Conservation (phyloP, 192 early-diverging fungal genomes). For the Mortierella antarctica region DNA sequence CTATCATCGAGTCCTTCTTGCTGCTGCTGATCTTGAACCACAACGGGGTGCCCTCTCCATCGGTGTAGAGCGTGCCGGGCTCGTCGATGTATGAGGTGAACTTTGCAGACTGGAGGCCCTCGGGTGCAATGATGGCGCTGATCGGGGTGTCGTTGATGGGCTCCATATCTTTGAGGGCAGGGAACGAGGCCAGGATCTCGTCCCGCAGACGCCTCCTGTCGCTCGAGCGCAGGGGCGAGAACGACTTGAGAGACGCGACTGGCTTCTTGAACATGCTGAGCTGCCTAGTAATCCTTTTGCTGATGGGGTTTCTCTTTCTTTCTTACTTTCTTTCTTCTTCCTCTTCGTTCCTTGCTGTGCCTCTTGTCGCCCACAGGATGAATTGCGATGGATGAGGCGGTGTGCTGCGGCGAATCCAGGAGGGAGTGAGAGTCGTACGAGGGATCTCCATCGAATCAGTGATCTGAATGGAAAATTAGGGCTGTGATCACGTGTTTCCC, state of each 20-base stretch:
- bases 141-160: constrained; percentile 46
- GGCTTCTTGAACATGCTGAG: constrained; percentile 81
- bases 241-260: constrained; percentile 71
- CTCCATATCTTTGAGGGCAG: constrained; percentile 53
- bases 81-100: constrained; percentile 74
- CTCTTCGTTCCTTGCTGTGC: neutral
- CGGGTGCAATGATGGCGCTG: constrained; percentile 58
- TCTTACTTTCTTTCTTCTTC: neutral
- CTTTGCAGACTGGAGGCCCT: constrained; percentile 70
- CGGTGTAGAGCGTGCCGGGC: constrained; percentile 72
- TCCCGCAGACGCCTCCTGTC: constrained; percentile 73
- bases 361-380: too few species aligned
- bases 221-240: constrained; percentile 73
- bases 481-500: neutral
- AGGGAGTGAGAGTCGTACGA: too few species aligned
- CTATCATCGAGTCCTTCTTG: constrained; percentile 52
- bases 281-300: neutral
- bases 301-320: neutral
- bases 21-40: constrained; percentile 71
- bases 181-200: constrained; percentile 68
- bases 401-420: too few species aligned
- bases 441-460: too few species aligned
- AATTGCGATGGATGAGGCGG: too few species aligned
- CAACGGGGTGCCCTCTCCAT: constrained; percentile 65
- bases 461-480: too few species aligned